phyloP scores from a whole-genome alignment of 2,329 filamentous ascomycete species.

The Arthrinium phaeospermum region DNA sequence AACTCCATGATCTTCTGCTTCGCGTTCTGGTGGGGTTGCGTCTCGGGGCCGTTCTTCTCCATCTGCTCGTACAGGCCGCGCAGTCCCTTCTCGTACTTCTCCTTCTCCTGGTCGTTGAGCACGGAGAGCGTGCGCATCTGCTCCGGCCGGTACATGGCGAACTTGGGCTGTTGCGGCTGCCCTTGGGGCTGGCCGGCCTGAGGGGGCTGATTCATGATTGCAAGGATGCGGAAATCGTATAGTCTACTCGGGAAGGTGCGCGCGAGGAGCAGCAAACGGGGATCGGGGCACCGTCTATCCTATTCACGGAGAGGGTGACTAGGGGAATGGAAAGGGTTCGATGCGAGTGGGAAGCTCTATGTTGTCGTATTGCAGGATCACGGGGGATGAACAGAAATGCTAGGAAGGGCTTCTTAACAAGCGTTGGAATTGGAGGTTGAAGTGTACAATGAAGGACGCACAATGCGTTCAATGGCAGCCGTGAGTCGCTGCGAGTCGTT shows the following conservation, averaged over 20 bases:
- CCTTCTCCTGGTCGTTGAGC: constrained; percentile 60
- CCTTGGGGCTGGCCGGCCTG: background rate
- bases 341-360: background rate
- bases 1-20: constrained; percentile 66
- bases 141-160: constrained; percentile 55
- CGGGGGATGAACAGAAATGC: background rate
- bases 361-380: background rate
- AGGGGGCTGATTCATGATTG: constrained; percentile 9
- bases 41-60: constrained; percentile 53
- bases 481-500: background rate
- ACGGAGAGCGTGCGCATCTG: constrained; percentile 57
- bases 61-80: constrained; percentile 56
- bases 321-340: background rate
- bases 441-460: background rate
- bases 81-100: constrained; percentile 64
- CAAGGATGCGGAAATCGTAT: background rate
- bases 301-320: background rate
- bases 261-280: background rate
- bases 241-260: background rate
- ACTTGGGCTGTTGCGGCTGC: constrained; percentile 27
- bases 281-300: background rate
- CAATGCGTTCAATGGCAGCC: background rate
- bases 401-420: background rate
- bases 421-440: background rate
- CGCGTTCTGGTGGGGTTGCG: constrained; percentile 55